Evolutionary conservation across 1,284 basidiomycete genomes (phyloP), one percentile per base, ranked within the genome.

Genomic region (Pascua guehoae): DNA sequence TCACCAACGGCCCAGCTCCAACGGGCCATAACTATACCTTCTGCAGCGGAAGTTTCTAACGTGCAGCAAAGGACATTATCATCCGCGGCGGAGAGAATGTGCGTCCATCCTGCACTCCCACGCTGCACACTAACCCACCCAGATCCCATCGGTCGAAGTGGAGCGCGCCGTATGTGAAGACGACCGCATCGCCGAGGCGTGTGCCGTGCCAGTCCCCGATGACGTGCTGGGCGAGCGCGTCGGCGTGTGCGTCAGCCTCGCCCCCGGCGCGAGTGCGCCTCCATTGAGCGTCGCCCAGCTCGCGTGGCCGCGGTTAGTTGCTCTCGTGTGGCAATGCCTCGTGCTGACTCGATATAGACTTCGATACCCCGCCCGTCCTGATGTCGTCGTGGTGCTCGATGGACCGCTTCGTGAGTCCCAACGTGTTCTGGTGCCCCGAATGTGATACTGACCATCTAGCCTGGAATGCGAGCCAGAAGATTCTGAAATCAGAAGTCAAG

Each of bases 21-120:
- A 5, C 14, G 24, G 14, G 15, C 24, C 14, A 12, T 9, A 12
- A 2, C 32, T 18, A 8, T 8, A 8, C 12, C 9, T 11, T 64
- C 45, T 66, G 70, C 55, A 61, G 66, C 41, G 71, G 71, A 51
- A 55, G 71, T 2, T 32, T 32, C 24, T 32, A 32, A 32, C 24
- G 7, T 32, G 24, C 24, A 32, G 46, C 68, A 14, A 75, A 75
- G 62, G 74, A 75, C 57, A 63, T 75, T 18, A 72, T 75, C 41
- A 72, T 75, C 36, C 68, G 74, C 1, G 72, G 72, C 17, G 74
- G 74, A 1, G 74, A 75, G 57, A 75, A 75, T 17, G 54, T 55
- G 15, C 36, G 54, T 46, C 2, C 5, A n/a, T 14, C 17, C 24
- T 43, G 37, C 42, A 4, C 24, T 32, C 7, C 24, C 4, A 32